Evolutionary conservation across 441 rosid species (phyloP).

Genomic region (Capsella rubella): DNA sequence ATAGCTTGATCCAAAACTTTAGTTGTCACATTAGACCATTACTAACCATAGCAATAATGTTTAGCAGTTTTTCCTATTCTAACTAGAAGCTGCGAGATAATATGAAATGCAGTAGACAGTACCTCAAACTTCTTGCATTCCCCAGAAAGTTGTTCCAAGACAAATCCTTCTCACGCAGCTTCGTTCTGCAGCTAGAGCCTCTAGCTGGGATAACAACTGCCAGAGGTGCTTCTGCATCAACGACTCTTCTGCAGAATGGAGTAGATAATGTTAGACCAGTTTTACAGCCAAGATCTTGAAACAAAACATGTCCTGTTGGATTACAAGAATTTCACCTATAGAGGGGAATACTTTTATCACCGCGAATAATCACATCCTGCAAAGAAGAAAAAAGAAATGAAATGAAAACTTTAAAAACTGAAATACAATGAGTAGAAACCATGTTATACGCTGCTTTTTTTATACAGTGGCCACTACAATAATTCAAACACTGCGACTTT

Average conservation of each 20-base stretch:
- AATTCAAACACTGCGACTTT: slow-evolving; percentile 9
- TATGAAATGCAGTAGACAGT: slow-evolving; percentile 14
- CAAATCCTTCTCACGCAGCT: slow-evolving; percentile 77
- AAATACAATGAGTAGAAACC: slow-evolving; percentile 7
- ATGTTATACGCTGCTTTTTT: not conserved
- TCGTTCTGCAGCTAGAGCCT: slow-evolving; percentile 54
- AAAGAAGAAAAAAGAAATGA: slow-evolving; percentile 15
- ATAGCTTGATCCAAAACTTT: not conserved
- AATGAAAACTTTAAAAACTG: slow-evolving; percentile 24
- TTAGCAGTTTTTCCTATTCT: slow-evolving; percentile 6
- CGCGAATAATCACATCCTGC: slow-evolving; percentile 89
- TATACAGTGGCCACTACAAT: not conserved
- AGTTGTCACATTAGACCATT: not conserved
- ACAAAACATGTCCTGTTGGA: slow-evolving; percentile 17
- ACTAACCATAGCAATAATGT: not conserved
- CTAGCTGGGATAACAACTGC: slow-evolving; percentile 76
- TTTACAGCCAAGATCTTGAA: not conserved
- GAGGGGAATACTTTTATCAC: slow-evolving; percentile 80
- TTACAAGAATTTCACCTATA: slow-evolving; percentile 71
- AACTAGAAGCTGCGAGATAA: not conserved
- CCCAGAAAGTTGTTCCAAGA: slow-evolving; percentile 79
- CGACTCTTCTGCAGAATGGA: slow-evolving; percentile 78
- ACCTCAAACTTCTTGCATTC: slow-evolving; percentile 65
- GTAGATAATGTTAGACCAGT: slow-evolving; percentile 46
- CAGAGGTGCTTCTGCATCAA: slow-evolving; percentile 85